Evolutionary conservation across 2,329 filamentous ascomycete species (phyloP).

Genomic region (Ophioceras dolichostomum): DNA sequence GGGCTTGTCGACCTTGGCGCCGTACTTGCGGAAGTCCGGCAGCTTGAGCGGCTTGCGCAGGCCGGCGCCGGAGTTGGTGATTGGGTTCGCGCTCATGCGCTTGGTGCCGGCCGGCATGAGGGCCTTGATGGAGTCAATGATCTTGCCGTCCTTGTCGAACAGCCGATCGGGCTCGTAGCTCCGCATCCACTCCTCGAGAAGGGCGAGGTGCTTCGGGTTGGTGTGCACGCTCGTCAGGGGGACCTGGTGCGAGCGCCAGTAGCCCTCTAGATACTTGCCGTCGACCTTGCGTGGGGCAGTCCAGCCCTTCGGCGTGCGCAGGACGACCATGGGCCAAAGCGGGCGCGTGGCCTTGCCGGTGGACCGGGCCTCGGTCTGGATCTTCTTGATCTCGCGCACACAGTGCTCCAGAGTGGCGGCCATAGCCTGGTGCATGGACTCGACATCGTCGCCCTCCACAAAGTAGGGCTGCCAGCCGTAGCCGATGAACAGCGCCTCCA

Average conservation of each 20-base stretch:
- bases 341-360: constrained; percentile 58
- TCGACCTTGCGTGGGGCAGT: constrained; percentile 62
- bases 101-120: constrained; percentile 52
- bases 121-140: constrained; percentile 48
- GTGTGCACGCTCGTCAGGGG: constrained; percentile 58
- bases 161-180: constrained; percentile 62
- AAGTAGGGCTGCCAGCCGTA: constrained; percentile 75
- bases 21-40: constrained; percentile 59
- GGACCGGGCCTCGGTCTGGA: constrained; percentile 60
- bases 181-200: constrained; percentile 67
- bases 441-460: constrained; percentile 62
- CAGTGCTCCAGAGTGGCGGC: constrained; percentile 63
- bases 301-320: constrained; percentile 72
- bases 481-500: constrained; percentile 55
- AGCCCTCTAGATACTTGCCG: constrained; percentile 60
- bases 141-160: constrained; percentile 51
- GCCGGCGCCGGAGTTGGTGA: constrained; percentile 54
- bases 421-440: constrained; percentile 74
- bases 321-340: constrained; percentile 67
- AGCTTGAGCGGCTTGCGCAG: constrained; percentile 55
- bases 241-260: constrained; percentile 69
- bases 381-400: constrained; percentile 53
- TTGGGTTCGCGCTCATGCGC: constrained; percentile 67
- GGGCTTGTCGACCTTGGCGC: constrained; percentile 46
- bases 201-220: constrained; percentile 52